Evolutionary conservation across 2,329 filamentous ascomycete species (phyloP), one percentile per base, ranked within the genome.

Genomic region (Colletotrichum sp.): DNA sequence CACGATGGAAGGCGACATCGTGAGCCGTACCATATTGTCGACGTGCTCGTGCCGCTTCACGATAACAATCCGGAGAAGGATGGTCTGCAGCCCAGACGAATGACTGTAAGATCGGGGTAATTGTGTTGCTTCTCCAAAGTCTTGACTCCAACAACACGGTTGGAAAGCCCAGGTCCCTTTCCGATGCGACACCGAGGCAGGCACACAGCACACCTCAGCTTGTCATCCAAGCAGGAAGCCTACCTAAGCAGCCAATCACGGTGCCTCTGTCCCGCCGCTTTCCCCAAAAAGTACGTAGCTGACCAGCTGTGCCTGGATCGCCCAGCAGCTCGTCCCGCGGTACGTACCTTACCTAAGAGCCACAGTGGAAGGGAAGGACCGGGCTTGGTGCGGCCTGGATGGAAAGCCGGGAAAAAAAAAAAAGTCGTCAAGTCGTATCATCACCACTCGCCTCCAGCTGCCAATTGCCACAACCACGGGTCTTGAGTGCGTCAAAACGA

Each of bases 1-100:
- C 85, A 93, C 91, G 34, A 95, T 91, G 79, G 90, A 87, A 79
- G 90, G 83, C 6, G 94, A 96, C 88, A 95, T 93, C n/a, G 93
- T 95, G 57, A 97, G 91, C 59, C 94, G 88, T 22, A 96, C 94
- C 95, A 96, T 96, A 4, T 6, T 32, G 65, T 73, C 27, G 73
- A 55, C 75, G 49, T 61, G 59, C 32, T 77, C 49, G 15, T 4
- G 9, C 44, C n/a, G 34, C 71, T 22, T 64, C 22, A 32, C 8
- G 59, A 61, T 6, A 6, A 55, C 19, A 70, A 34, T 11, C n/a
- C 68, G 55, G 30, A 49, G 6, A 2, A 27, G 19, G 22, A 7
- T 8, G n/a, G 16, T 34, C 34, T 25, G 32, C 13, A 19, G n/a
- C 8, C 9, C 11, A 19, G 6, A 15, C 13, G 16, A 15, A 39